These are phyloP conservation scores for Akanthomyces dipterigenus DNA, from an alignment of 2,329 filamentous ascomycete genomes.

Conservation along the genomic window DNA sequence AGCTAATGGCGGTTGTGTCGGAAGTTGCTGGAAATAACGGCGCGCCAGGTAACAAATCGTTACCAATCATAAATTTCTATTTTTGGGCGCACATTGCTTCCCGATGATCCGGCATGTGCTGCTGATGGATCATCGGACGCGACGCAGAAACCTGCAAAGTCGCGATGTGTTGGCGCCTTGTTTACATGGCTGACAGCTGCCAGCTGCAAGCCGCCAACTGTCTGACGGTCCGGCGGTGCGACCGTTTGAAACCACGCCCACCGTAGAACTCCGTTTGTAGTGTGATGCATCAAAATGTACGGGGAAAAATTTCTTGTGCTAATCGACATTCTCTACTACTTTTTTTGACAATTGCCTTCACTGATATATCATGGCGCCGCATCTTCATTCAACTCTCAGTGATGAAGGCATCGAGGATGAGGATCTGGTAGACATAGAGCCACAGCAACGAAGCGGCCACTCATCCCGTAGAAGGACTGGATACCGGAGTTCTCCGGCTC, in stretches of 20 bases:
- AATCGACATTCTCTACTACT: no score
- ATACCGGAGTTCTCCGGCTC: slow-evolving; percentile 18
- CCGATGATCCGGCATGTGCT: background rate
- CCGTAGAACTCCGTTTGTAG: background rate
- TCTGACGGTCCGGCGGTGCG: background rate
- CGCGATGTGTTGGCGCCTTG: background rate
- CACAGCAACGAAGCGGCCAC: background rate
- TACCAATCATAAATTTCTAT: background rate
- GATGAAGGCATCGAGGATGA: background rate
- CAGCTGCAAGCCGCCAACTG: background rate
- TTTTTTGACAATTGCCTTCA: background rate
- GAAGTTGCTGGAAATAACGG: background rate
- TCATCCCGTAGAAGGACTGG: background rate
- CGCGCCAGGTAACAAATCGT: background rate
- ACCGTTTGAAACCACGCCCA: background rate
- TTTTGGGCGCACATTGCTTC: background rate
- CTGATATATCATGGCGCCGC: background rate
- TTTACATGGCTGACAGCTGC: background rate
- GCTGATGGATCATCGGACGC: background rate
- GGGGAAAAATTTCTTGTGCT: background rate
- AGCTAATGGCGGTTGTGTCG: background rate
- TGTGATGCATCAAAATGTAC: no score
- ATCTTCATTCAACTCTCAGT: background rate
- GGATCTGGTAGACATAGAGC: slow-evolving; percentile 17
- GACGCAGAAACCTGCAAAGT: background rate